Evolutionary conservation across 805 yeast genomes (phyloP).

Genomic region (Hanseniaspora vineae): DNA sequence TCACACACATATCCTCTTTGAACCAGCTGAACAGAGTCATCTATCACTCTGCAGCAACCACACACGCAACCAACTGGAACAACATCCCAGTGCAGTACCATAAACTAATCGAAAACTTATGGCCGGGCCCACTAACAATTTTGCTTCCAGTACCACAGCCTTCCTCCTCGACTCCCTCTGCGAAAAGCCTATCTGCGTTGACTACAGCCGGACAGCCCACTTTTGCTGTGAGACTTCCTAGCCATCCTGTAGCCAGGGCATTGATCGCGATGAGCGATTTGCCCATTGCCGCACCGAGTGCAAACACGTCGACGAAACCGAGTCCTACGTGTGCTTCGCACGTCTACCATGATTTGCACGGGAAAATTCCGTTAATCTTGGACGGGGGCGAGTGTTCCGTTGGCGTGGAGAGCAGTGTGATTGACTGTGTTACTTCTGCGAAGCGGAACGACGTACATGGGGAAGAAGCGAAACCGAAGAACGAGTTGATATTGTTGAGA

Average conservation of each 20-base stretch:
- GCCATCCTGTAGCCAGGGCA: constrained; percentile 82
- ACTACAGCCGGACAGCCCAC: constrained; percentile 86
- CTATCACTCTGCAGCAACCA: constrained; percentile 16
- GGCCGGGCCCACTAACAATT: constrained; percentile 97
- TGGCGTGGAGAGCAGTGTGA: constrained; percentile 90
- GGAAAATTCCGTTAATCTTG: constrained; percentile 67
- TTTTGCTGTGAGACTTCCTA: constrained; percentile 84
- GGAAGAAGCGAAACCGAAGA: not conserved
- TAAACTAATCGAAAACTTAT: constrained; percentile 51
- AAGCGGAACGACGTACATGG: not conserved
- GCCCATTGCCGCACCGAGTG: constrained; percentile 96
- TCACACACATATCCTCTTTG: constrained; percentile 73
- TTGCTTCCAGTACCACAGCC: constrained; percentile 46
- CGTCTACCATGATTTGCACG: constrained; percentile 67
- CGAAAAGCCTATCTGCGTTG: constrained; percentile 41
- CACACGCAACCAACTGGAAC: constrained; percentile 11
- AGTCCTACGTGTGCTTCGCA: constrained; percentile 85
- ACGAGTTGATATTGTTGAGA: constrained; percentile 61
- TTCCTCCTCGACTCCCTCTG: no score
- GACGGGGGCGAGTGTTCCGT: constrained; percentile 87
- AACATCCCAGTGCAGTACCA: constrained; percentile 58
- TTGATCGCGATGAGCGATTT: constrained; percentile 70
- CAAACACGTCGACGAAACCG: constrained; percentile 91
- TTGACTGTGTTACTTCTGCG: constrained; percentile 76
- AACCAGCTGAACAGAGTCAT: constrained; percentile 56